Base-by-base conservation (phyloP, 1,284 basidiomycete species). In the Rhodotorula sp. region DNA sequence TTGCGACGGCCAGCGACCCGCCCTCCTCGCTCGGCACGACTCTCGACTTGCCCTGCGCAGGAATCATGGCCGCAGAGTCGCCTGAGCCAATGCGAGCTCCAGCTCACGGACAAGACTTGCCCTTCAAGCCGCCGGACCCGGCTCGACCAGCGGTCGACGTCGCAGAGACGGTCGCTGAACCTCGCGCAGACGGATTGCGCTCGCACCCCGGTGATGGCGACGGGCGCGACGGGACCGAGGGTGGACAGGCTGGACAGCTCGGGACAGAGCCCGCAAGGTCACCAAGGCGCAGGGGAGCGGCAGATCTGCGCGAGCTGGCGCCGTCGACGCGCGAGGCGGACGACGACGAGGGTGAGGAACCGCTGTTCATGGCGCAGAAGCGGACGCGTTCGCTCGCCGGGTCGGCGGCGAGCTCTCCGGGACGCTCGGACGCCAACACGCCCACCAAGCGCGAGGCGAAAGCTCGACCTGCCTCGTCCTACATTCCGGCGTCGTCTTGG, bases 401-500 rank as follows among this genome's bases (percentile, higher is more conserved):
- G 3, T 36, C 17, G 4, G 24, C 7, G 4, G 32, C 17, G 11
- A n/a, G 49, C 17, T 29, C 34, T 7, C 24, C 13, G 29, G 20
- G 22, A n/a, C 2, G 20, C 4, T 24, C 15, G 3, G 24, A 13
- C 27, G 52, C 2, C 34, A 3, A 20, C 49, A 13, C 4, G 10
- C 0, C 6, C 24, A 0, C 10, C 36, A 46, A 64, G 36, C 24
- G 39, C 29, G 53, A 39, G 44, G 10, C n/a, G 9, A 59, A 54
- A 46, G 19, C 48, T 9, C 32, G 67, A 5, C 67, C 67, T 0
- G 62, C 48, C 30, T 58, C 59, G n/a, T 10, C n/a, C 4, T 32
- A 61, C 62, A 34, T 61, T 22, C 58, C 68, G 15, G 20, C 68
- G 2, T 30, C 68, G 19, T 11, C 57, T 3, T 70, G 68, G 68